phyloP scores from a whole-genome alignment of 1,284 basidiomycete species.

The Apiotrichum laibachii region DNA sequence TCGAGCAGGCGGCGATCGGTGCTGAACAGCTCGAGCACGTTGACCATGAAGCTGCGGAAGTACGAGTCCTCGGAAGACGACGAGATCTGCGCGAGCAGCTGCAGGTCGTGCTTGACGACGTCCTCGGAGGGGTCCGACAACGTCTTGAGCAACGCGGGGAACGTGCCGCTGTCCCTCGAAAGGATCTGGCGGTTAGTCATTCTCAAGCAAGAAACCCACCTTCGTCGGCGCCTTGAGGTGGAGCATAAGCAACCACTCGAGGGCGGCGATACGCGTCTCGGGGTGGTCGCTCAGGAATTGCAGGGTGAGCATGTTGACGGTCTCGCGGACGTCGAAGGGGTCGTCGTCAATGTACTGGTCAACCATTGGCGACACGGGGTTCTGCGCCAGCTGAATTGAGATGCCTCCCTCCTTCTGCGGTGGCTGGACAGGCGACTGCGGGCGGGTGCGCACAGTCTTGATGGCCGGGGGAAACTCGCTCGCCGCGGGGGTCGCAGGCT shows the following conservation, averaged over 20 bases:
- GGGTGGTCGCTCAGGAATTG: slow-evolving; percentile 96
- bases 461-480: slow-evolving; percentile 32
- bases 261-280: slow-evolving; percentile 88
- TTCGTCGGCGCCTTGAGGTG: slow-evolving; percentile 96
- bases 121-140: slow-evolving; percentile 96
- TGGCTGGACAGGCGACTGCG: slow-evolving; percentile 32
- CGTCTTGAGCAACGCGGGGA: slow-evolving; percentile 90
- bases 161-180: slow-evolving; percentile 94
- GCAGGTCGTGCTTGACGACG: slow-evolving; percentile 93
- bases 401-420: slow-evolving; percentile 3
- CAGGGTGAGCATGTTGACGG: slow-evolving; percentile 85
- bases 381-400: slow-evolving; percentile 16
- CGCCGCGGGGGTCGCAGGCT: slow-evolving; percentile 46
- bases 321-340: slow-evolving; percentile 85
- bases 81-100: slow-evolving; percentile 88
- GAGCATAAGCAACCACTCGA: slow-evolving; percentile 98
- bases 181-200: slow-evolving; percentile 63
- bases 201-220: slow-evolving; percentile 52
- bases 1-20: slow-evolving; percentile 90
- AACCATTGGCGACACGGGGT: slow-evolving; percentile 1
- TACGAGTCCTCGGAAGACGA: slow-evolving; percentile 91
- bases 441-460: slow-evolving; percentile 25
- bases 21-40: slow-evolving; percentile 89
- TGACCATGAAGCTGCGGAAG: slow-evolving; percentile 93
- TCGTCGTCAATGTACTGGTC: slow-evolving; percentile 59